Conservation (phyloP, 1,139 yeast species). For the Taphrina communis region DNA sequence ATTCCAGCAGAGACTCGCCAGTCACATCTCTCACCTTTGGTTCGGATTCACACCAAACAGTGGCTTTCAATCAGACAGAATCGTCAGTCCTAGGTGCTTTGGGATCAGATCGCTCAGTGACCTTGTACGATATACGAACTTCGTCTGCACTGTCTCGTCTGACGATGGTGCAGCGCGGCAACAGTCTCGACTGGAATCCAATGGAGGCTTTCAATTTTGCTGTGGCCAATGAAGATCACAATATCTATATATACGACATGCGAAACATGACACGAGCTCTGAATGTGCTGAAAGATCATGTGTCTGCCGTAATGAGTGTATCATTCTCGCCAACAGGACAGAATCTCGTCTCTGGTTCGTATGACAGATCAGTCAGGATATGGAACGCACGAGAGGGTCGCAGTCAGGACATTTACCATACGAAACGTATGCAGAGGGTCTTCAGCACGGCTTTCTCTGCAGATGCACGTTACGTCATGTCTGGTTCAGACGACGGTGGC, state of each 20-base stretch:
- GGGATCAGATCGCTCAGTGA: conserved; percentile 89
- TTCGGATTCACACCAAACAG: conserved; percentile 83
- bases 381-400: conserved; percentile 81
- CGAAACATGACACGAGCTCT: conserved; percentile 78
- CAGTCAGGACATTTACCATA: conserved; percentile 92
- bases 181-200: conserved; percentile 93
- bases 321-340: conserved; percentile 98
- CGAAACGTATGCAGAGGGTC: conserved; percentile 96
- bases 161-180: conserved; percentile 76
- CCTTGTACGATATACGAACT: conserved; percentile 90
- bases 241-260: conserved; percentile 95
- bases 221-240: conserved; percentile 92
- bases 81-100: conserved; percentile 87
- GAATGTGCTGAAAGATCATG: conserved; percentile 92
- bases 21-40: conserved; percentile 89
- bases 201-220: conserved; percentile 96
- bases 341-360: conserved; percentile 92
- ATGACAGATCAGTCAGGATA: conserved; percentile 88
- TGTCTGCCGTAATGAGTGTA: conserved; percentile 90
- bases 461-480: conserved; percentile 83
- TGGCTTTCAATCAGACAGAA: conserved; percentile 87
- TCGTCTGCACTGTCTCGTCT: conserved; percentile 90
- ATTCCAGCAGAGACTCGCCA: conserved; percentile 76
- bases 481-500: conserved; percentile 97
- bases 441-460: conserved; percentile 82